Conservation (phyloP, 352 stramenopile species). For the Blastocystis sp. region DNA sequence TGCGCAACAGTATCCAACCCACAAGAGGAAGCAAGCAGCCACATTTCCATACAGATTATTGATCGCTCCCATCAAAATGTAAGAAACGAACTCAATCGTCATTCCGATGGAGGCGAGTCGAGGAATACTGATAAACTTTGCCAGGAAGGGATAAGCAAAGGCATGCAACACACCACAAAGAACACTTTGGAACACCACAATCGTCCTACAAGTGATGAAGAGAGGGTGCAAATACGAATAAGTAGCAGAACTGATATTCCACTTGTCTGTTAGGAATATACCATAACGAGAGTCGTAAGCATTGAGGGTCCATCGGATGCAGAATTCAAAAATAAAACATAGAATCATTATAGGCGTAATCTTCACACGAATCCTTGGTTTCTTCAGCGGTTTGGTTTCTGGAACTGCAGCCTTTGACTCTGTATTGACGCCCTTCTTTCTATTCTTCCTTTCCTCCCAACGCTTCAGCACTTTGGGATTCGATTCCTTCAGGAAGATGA, state of each 20-base stretch:
- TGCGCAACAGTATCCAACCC: conserved; percentile 4
- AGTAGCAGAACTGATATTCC: neutral
- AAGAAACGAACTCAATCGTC: neutral
- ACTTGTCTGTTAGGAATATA: conserved; percentile 4
- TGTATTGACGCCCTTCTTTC: neutral
- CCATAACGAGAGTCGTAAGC: conserved; percentile 42
- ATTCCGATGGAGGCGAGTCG: neutral
- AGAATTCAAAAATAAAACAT: conserved; percentile 51
- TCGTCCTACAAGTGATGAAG: neutral
- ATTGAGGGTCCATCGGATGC: conserved; percentile 8
- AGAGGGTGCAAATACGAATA: neutral
- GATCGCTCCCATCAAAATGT: neutral
- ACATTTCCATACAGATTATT: neutral
- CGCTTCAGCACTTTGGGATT: neutral
- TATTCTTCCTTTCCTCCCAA: neutral
- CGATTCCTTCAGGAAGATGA: conserved; percentile 45
- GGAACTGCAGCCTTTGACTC: neutral
- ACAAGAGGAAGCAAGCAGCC: neutral
- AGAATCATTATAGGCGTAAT: neutral
- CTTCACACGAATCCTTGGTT: neutral
- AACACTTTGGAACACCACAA: conserved; percentile 6
- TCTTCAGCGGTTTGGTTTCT: neutral
- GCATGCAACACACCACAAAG: neutral
- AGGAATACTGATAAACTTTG: neutral
- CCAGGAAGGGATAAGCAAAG: neutral